Conservation (phyloP, 257 asterid species). For the Solanum medicagineum region DNA sequence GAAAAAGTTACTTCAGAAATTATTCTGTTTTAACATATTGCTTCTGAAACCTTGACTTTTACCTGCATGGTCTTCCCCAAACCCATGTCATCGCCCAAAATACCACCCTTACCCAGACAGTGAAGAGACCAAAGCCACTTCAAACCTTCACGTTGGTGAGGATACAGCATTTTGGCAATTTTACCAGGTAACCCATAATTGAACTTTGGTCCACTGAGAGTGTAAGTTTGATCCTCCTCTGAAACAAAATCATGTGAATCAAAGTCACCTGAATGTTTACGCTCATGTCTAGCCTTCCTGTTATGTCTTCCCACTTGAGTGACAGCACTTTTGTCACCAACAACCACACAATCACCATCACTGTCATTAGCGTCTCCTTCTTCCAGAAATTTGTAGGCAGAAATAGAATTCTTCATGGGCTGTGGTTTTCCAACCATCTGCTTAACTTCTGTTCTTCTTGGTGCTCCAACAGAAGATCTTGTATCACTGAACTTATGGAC, state of each 20-base stretch:
- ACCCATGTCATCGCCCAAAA: slow-evolving; percentile 97
- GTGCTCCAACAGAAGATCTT: slow-evolving; percentile 11
- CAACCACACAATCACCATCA: slow-evolving; percentile 24
- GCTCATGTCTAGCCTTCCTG: slow-evolving; percentile 26
- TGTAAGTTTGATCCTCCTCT: slow-evolving; percentile 16
- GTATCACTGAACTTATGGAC: slow-evolving; percentile 2
- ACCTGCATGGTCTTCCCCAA: slow-evolving; percentile 99
- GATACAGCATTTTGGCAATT: slow-evolving; percentile 64
- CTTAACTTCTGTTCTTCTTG: slow-evolving; percentile 10
- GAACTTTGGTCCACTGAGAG: slow-evolving; percentile 36
- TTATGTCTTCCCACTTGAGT: slow-evolving; percentile 21
- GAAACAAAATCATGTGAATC: slow-evolving; percentile 25
- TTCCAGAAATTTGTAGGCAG: slow-evolving; percentile 21
- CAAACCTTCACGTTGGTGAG: slow-evolving; percentile 91
- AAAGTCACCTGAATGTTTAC: slow-evolving; percentile 28
- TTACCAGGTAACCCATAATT: slow-evolving; percentile 46
- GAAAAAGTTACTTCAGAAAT: not conserved
- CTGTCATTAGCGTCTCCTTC: not conserved
- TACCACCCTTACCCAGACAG: slow-evolving; percentile 81
- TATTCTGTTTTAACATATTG: not conserved
- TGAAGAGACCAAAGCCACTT: slow-evolving; percentile 98
- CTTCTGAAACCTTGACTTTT: not conserved
- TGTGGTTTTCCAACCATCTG: slow-evolving; percentile 15
- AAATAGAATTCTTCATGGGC: slow-evolving; percentile 12
- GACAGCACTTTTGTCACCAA: slow-evolving; percentile 17